Evolutionary conservation across 176 grass and related monocot genomes (phyloP), one percentile per base, ranked within the genome.

Genomic region (Panicum miliaceum): DNA sequence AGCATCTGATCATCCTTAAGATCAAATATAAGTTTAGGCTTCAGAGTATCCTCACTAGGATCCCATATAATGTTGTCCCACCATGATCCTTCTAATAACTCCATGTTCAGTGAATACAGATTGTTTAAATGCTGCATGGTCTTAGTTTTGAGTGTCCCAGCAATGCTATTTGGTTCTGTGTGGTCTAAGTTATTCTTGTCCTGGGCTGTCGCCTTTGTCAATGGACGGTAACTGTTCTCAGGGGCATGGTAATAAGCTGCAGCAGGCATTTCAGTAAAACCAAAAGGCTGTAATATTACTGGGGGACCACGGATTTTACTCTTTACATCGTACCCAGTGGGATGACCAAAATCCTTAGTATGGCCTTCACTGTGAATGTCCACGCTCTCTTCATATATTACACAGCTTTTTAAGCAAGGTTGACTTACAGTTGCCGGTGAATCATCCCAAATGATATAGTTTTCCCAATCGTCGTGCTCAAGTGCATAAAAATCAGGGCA

Each of bases 1-100:
- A 97, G 90, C 95, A 97, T 97, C 22, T 92, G 96, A 43, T 98
- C 91, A 83, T 98, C 96, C 90, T 83, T 90, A 69, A 98, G 90
- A 73, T 98, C 96, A 89, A 95, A 78, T 52, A 98, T 98, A 47
- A 98, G 81, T 90, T 94, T 98, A 77, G 91, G 85, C 84, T 98
- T 95, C 67, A 88, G 85, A 83, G 72, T 81, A 84, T 78, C 82
- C 69, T 90, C 89, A 67, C 71, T 75, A 58, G 81, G 62, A 69
- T 94, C 93, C 96, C 96, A 98, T 59, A 98, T 89, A 82, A 98
- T 95, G 80, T 88, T 85, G 46, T 94, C 91, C 41, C 95, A 71
- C 96, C 96, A 98, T 87, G 93, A 90, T 59, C 96, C 91, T 63
- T 94, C 90, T 60, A 94, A 69, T 37, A 98, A 82, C 47, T 98